Evolutionary conservation across 1,139 yeast genomes (phyloP).

Genomic region (Sugiyamaella neomexicana): DNA sequence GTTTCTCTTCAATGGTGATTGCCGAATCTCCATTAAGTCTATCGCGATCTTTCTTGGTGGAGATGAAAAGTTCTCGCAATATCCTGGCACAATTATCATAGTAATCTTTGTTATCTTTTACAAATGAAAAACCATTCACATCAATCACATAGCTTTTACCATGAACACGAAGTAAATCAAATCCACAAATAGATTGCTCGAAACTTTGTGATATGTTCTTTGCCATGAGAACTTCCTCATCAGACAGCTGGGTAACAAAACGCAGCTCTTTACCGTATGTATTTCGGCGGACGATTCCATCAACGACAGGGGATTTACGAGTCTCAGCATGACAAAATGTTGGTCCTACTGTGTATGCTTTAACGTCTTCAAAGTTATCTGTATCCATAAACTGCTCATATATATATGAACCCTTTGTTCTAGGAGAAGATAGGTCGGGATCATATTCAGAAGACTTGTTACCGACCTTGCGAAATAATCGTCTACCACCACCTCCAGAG

Average conservation of each 20-base stretch:
- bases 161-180: constrained; percentile 85
- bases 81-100: constrained; percentile 83
- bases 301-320: constrained; percentile 97
- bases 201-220: constrained; percentile 69
- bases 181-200: constrained; percentile 97
- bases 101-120: constrained; percentile 84
- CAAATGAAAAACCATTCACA: constrained; percentile 97
- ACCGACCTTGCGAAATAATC: constrained; percentile 92
- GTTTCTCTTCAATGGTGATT: constrained; percentile 60
- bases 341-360: constrained; percentile 95
- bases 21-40: constrained; percentile 17
- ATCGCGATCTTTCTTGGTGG: constrained; percentile 59
- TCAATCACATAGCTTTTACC: constrained; percentile 93
- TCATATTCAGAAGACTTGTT: constrained; percentile 97
- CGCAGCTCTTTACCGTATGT: constrained; percentile 97
- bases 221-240: constrained; percentile 80
- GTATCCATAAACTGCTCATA: constrained; percentile 97
- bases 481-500: constrained; percentile 96
- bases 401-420: constrained; percentile 88
- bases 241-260: constrained; percentile 75
- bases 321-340: constrained; percentile 96
- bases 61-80: constrained; percentile 67
- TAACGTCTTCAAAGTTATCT: constrained; percentile 96
- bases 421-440: constrained; percentile 67
- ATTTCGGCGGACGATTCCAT: constrained; percentile 95